Base-by-base conservation (phyloP, 805 yeast species). In the Yamadazyma ubonensis region DNA sequence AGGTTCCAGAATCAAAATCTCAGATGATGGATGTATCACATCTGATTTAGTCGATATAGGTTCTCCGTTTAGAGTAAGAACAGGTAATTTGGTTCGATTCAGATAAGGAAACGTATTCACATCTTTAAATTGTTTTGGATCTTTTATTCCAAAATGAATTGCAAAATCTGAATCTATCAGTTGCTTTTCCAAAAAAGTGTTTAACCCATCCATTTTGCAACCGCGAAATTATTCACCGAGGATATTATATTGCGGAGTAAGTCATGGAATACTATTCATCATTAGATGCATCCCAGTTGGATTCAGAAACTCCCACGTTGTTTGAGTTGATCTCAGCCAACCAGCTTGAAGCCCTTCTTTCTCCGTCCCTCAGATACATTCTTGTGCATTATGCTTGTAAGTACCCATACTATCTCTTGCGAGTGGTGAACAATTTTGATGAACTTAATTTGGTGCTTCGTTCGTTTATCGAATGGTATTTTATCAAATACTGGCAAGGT, bases 241-340 rank as follows among this genome's bases (percentile, higher is more conserved):
- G 21, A 23, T 9, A 17, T 21, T n/a, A 33, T 29, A 20, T n/a
- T 32, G 42, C 27, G 42, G 42, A 38, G 42, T 18, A 32, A 32
- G 6, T 15, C 7, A 85, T 86, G 95, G 91, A 85, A 58, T 86
- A 82, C 65, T 86, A 83, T 58, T 79, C 90, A 2, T 78, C 89
- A 1, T 67, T 87, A 33, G 88, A 86, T 59, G 86, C 95, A 2
- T 71, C 88, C 21, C 77, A 83, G 33, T 63, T 88, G 48, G 90
- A 86, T 52, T 71, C 82, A 2, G 82, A 78, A 38, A 73, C 81
- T 2, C 98, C 98, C 1, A 89, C 97, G 0, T 67, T 91, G 2
- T 91, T 90, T 59, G 99, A 91, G 67, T 74, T 91, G 36, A 67
- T 88, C 9, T 87, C 96, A 0, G 78, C 96, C 0, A 73, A 76